Evolutionary conservation across 2,329 filamentous ascomycete species (phyloP), one percentile per base, ranked within the genome.

Genomic region (Ophiosphaerella narmari): DNA sequence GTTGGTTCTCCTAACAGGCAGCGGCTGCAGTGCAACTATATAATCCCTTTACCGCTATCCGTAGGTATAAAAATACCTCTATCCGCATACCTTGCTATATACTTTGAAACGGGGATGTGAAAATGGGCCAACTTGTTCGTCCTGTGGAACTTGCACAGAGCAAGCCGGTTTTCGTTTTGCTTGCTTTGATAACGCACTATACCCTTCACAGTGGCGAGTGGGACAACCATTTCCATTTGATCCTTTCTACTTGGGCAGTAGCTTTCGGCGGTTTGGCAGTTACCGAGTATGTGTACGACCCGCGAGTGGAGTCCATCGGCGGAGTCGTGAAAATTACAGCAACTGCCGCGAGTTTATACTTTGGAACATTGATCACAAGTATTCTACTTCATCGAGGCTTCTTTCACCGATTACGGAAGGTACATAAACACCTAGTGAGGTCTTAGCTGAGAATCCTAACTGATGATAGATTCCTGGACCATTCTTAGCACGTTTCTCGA

Each of bases 371-470:
- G 5, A 32, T 47, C 7, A 32, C 55, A 7, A 77, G 74, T 50
- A 74, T 77, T 14, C 21, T 66, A 7, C 46, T 73, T n/a, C 75
- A 78, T 57, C 67, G 76, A 13, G 47, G 65, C 2, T 68, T 74
- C 46, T 76, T 76, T 50, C 76, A 77, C 45, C 72, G 70, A 3
- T 60, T 77, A 9, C 64, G 58, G 41, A 66, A 62, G 52, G 66
- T 66, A 58, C 5, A 41, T 41, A 36, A 21, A 39, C 4, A 13
- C 11, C 26, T 7, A 31, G 33, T 5, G 41, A 2, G 8, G 11
- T 26, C 18, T 14, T 18, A 32, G 12, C 2, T 7, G 26, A 42
- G 1, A 13, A 4, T 16, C 3, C 13, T 41, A 5, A 18, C 23
- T 24, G 5, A 36, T 21, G 18, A n/a, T 44, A 66, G 54, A 75